A percentile compares a stretch with the other conserved stretches of the same genome.
Conservation (phyloP, 2,329 filamentous ascomycete species). For the Trichoderma semiorbis region DNA sequence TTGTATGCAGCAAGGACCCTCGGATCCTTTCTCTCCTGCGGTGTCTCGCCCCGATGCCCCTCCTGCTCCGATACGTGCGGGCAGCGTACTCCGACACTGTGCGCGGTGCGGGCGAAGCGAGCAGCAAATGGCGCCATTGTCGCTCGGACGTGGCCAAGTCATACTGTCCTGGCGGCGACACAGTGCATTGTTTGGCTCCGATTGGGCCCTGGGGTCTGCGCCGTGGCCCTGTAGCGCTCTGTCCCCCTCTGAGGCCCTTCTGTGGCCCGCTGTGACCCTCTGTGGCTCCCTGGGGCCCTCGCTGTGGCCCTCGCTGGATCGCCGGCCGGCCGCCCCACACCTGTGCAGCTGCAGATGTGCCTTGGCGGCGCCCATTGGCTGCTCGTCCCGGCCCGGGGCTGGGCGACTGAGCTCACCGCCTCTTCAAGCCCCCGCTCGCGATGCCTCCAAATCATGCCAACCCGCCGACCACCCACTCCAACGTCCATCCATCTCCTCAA, state of each 20-base stretch:
- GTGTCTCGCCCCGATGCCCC: constrained; percentile 6
- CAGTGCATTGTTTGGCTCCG: constrained; percentile 11
- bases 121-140: constrained; percentile 8
- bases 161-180: constrained; percentile 10
- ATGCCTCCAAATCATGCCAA: constrained; percentile 20
- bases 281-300: constrained; percentile 20
- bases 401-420: constrained; percentile 35
- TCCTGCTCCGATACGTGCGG: background rate
- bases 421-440: constrained; percentile 31
- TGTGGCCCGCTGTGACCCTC: constrained; percentile 17
- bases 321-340: constrained; percentile 26
- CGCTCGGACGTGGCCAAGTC: background rate
- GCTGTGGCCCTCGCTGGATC: constrained; percentile 25
- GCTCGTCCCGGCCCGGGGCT: constrained; percentile 32
- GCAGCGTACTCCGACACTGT: background rate
- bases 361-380: constrained; percentile 35
- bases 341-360: constrained; percentile 31
- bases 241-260: background rate
- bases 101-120: background rate
- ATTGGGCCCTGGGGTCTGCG: constrained; percentile 6
- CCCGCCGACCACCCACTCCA: constrained; percentile 15
- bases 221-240: constrained; percentile 11
- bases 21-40: background rate
- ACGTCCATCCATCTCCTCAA: constrained; percentile 4
- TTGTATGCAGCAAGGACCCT: background rate